Evolutionary conservation across 2,329 filamentous ascomycete genomes (phyloP).

Genomic region (Colletotrichum ledebouriae): DNA sequence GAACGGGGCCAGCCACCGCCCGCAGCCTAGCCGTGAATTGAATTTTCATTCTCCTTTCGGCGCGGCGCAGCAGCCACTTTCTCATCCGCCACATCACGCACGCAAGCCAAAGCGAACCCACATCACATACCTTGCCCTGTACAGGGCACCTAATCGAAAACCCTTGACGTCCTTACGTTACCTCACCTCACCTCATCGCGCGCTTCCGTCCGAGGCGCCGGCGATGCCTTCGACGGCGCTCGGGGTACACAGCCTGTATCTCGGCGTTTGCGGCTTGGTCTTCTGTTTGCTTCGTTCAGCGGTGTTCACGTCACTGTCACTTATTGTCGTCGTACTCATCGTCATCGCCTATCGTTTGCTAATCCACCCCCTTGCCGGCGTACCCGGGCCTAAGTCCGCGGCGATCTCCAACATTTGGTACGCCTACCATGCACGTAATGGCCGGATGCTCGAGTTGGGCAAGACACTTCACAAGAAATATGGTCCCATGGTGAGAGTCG

Average conservation of each 20-base stretch:
- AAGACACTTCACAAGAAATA: slow-evolving; percentile 61
- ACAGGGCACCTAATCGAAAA: background rate
- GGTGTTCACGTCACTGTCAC: background rate
- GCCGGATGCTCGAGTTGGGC: slow-evolving; percentile 57
- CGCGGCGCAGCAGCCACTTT: slow-evolving; percentile 26
- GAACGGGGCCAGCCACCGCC: slow-evolving; percentile 13
- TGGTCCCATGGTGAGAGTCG: slow-evolving; percentile 65
- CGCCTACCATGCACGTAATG: slow-evolving; percentile 60
- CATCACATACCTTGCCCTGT: background rate
- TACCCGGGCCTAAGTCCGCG: slow-evolving; percentile 63
- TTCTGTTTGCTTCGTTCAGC: background rate
- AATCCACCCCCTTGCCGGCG: slow-evolving; percentile 58
- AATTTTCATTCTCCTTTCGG: slow-evolving; percentile 15
- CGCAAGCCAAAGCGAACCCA: background rate
- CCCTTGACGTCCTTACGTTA: background rate
- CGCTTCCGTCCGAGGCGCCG: slow-evolving; percentile 22
- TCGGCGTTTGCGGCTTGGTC: slow-evolving; percentile 10
- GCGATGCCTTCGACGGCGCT: slow-evolving; percentile 33
- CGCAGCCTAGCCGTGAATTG: background rate
- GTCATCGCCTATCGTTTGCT: slow-evolving; percentile 54
- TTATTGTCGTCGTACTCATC: slow-evolving; percentile 1
- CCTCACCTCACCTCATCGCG: background rate
- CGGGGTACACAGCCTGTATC: slow-evolving; percentile 19
- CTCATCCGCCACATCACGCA: slow-evolving; percentile 39
- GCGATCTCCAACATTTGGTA: slow-evolving; percentile 64